These are phyloP conservation scores for Barnettozyma hawaiiensis DNA, from an alignment of 1,139 yeast genomes.

Conservation along the genomic window DNA sequence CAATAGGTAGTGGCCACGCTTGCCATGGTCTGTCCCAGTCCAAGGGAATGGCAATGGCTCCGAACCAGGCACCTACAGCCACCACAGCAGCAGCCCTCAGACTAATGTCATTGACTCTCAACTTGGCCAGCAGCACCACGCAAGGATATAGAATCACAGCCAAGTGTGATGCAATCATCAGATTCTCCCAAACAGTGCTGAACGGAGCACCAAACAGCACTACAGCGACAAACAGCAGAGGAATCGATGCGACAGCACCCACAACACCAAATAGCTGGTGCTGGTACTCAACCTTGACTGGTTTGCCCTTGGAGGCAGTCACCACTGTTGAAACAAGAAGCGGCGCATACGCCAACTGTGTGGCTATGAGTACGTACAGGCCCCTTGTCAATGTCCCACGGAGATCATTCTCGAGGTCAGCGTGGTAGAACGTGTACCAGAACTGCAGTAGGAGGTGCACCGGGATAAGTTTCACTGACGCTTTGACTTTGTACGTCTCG, in stretches of 20 bases:
- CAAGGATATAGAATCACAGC: slow-evolving; percentile 49
- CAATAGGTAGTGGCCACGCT: slow-evolving; percentile 88
- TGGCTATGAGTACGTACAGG: slow-evolving; percentile 3
- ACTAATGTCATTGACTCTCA: slow-evolving; percentile 47
- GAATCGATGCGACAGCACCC: neutral
- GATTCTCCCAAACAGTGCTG: slow-evolving; percentile 53
- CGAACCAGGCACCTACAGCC: slow-evolving; percentile 81
- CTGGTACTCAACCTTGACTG: slow-evolving; percentile 16
- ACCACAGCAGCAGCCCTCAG: slow-evolving; percentile 44
- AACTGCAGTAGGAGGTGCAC: slow-evolving; percentile 42
- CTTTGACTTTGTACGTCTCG: slow-evolving; percentile 27
- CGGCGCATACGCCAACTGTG: slow-evolving; percentile 14
- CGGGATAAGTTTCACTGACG: slow-evolving; percentile 38
- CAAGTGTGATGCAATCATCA: slow-evolving; percentile 58
- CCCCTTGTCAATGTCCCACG: slow-evolving; percentile 7
- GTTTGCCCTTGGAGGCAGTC: slow-evolving; percentile 8
- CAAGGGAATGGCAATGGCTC: slow-evolving; percentile 88
- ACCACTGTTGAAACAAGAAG: slow-evolving; percentile 7
- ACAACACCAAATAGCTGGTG: slow-evolving; percentile 12
- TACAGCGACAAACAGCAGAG: slow-evolving; percentile 2
- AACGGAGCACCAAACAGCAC: slow-evolving; percentile 88
- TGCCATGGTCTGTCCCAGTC: slow-evolving; percentile 99
- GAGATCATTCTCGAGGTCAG: slow-evolving; percentile 6
- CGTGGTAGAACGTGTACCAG: slow-evolving; percentile 21
- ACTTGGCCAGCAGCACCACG: slow-evolving; percentile 58